These are phyloP conservation scores for Paxillus involutus DNA, from an alignment of 768 basidiomycete species.

Conservation along the genomic window DNA sequence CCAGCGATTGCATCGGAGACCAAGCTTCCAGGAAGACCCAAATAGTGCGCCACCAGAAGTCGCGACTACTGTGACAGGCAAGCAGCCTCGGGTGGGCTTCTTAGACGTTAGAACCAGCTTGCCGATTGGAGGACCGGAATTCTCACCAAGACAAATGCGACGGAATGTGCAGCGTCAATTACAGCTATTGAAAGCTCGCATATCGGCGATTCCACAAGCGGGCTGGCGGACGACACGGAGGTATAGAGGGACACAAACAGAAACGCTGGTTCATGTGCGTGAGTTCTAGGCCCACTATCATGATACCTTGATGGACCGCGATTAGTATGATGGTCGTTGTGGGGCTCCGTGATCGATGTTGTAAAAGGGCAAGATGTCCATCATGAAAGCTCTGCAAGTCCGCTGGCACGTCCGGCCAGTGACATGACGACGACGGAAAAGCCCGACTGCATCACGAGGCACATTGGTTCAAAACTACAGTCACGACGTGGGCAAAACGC, in stretches of 20 bases:
- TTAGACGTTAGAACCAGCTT: too few relatives aligned
- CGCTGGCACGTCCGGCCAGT: neutral
- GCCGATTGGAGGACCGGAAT: neutral
- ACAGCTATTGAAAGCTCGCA: neutral
- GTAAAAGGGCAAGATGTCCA: neutral
- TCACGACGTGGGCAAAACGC: too few relatives aligned
- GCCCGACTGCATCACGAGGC: too few relatives aligned
- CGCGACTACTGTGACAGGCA: too few relatives aligned
- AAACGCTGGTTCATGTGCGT: neutral
- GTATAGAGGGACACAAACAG: neutral
- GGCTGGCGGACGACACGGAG: neutral
- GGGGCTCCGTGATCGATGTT: neutral
- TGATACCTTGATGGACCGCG: neutral
- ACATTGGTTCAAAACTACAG: too few relatives aligned
- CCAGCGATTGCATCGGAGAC: too few relatives aligned
- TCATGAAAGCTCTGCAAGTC: neutral
- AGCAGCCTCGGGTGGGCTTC: too few relatives aligned
- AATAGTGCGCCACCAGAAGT: too few relatives aligned
- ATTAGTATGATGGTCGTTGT: neutral
- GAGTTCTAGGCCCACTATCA: neutral
- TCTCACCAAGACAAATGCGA: neutral
- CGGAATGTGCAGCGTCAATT: neutral
- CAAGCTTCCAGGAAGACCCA: too few relatives aligned
- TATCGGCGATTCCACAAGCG: neutral
- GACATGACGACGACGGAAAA: too few relatives aligned